Evolutionary conservation across 2,329 filamentous ascomycete genomes (phyloP).

Genomic region (Ceratocystis smalleyi): DNA sequence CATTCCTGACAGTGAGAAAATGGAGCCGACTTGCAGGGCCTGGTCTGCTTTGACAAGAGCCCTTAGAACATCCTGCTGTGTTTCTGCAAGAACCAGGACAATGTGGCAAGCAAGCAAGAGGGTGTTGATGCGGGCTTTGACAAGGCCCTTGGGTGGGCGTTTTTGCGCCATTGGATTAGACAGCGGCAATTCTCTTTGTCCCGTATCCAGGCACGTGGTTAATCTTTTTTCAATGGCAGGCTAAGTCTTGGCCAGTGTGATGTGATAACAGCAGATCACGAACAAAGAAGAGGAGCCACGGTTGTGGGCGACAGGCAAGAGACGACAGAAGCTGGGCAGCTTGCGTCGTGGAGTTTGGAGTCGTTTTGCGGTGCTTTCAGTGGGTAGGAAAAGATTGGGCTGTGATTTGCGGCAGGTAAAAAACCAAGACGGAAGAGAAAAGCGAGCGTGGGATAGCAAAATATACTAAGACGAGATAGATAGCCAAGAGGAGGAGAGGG

Average conservation of each 20-base stretch:
- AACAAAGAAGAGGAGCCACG: too few species aligned
- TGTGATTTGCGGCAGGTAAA: neutral
- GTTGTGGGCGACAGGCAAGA: too few species aligned
- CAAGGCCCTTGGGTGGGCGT: slow-evolving; percentile 14
- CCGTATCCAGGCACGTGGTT: neutral
- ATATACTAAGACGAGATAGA: neutral
- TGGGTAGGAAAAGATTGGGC: neutral
- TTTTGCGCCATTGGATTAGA: slow-evolving; percentile 11
- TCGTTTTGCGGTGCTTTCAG: neutral
- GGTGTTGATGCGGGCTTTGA: slow-evolving; percentile 16
- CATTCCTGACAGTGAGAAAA: slow-evolving; percentile 16
- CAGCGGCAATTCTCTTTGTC: neutral
- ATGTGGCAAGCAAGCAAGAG: slow-evolving; percentile 17
- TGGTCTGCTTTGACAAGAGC: slow-evolving; percentile 19
- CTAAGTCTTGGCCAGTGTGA: too few species aligned
- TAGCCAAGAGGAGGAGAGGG: neutral
- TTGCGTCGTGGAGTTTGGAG: too few species aligned
- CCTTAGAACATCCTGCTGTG: slow-evolving; percentile 7
- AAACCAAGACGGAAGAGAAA: neutral
- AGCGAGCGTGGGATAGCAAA: neutral
- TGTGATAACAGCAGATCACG: too few species aligned
- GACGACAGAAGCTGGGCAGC: too few species aligned
- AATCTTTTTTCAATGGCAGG: neutral
- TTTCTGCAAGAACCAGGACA: slow-evolving; percentile 17
- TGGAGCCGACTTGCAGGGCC: slow-evolving; percentile 17